These are phyloP conservation scores for Pseudogymnoascus sp. DNA, from an alignment of 2,329 filamentous ascomycete species.

Conservation along the genomic window DNA sequence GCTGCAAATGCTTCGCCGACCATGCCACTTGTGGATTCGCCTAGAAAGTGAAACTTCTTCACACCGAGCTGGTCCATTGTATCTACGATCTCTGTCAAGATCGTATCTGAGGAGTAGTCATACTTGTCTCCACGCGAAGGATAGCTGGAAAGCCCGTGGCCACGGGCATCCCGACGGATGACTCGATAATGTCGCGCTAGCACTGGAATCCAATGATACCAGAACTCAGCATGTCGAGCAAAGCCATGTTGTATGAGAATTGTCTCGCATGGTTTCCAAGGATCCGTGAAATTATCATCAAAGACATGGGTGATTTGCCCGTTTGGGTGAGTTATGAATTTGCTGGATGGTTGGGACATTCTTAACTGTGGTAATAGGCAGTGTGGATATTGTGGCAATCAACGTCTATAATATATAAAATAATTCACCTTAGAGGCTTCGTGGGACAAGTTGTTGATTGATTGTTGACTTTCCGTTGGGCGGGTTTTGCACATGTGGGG, in stretches of 20 bases:
- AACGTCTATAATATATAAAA: no score
- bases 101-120: slow-evolving; percentile 22
- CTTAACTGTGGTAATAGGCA: no score
- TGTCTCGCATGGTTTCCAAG: slow-evolving; percentile 19
- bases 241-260: slow-evolving; percentile 34
- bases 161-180: slow-evolving; percentile 29
- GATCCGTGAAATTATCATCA: slow-evolving; percentile 4
- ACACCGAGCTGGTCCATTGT: slow-evolving; percentile 29
- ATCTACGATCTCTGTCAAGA: slow-evolving; percentile 29
- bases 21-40: slow-evolving; percentile 31
- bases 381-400: no score
- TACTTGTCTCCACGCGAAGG: slow-evolving; percentile 17
- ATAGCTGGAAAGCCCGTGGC: slow-evolving; percentile 29
- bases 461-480: no score
- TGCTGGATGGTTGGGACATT: neutral
- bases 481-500: no score
- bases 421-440: no score
- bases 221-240: slow-evolving; percentile 28
- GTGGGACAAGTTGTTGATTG: no score
- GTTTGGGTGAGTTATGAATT: slow-evolving; percentile 5
- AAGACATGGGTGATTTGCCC: slow-evolving; percentile 1
- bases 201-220: slow-evolving; percentile 32
- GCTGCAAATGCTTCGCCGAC: slow-evolving; percentile 30
- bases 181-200: slow-evolving; percentile 28
- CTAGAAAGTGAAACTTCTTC: slow-evolving; percentile 29